Conservation (phyloP, 108 stramenopile genomes). For the Mayamaea pseudoterrestris region DNA sequence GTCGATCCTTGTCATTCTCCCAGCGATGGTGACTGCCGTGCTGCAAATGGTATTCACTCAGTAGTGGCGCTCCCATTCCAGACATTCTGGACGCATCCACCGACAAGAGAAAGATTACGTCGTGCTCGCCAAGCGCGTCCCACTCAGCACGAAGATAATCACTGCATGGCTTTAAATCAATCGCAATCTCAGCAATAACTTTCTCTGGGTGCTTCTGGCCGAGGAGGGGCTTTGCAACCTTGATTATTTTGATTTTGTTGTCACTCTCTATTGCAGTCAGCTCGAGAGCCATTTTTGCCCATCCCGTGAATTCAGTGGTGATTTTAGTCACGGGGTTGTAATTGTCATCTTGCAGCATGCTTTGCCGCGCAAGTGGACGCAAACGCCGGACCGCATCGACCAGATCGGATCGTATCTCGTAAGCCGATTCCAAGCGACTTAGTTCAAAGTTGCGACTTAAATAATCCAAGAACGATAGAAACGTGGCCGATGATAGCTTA, state of each 20-base stretch:
- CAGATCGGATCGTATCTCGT: conserved; percentile 87
- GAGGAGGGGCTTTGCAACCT: conserved; percentile 73
- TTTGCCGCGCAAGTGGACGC: conserved; percentile 36
- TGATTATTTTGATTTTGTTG: conserved; percentile 30
- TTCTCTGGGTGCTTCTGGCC: conserved; percentile 66
- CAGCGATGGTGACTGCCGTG: conserved; percentile 17
- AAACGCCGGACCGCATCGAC: conserved; percentile 75
- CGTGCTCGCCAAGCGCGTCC: conserved; percentile 85
- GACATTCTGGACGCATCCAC: conserved; percentile 65
- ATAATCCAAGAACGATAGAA: conserved; percentile 86
- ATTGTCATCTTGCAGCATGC: conserved; percentile 13
- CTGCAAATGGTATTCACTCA: conserved; percentile 24
- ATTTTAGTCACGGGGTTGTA: conserved; percentile 18
- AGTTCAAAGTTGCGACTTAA: conserved; percentile 84
- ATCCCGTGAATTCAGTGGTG: conserved; percentile 65
- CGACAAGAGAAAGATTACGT: conserved; percentile 80
- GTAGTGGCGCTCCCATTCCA: conserved; percentile 28
- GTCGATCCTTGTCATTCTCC: conserved; percentile 28
- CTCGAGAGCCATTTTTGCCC: conserved; percentile 79
- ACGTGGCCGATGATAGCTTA: conserved; percentile 73
- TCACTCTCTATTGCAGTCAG: conserved; percentile 24
- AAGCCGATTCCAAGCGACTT: conserved; percentile 82
- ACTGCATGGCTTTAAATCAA: conserved; percentile 76
- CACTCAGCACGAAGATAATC: conserved; percentile 77
- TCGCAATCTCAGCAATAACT: conserved; percentile 66